A percentile compares a stretch with the other conserved stretches of the same genome.
Conservation (phyloP, 306 rosid genomes). For the Benincasa hispida region DNA sequence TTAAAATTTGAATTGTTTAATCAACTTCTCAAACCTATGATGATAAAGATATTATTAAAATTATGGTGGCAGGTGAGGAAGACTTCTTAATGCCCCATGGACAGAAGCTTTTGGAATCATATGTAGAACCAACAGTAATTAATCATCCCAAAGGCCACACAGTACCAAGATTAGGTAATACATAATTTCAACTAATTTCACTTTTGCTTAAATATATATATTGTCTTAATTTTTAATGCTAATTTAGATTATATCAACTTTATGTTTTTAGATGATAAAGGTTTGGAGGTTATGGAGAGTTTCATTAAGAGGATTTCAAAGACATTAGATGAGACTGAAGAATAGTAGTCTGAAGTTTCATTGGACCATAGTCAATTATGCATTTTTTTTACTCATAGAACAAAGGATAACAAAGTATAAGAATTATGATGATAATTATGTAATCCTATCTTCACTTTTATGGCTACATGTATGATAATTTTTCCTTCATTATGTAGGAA, state of each 20-base stretch:
- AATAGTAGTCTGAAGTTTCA: not conserved
- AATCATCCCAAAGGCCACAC: slow-evolving; percentile 85
- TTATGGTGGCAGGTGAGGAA: slow-evolving; percentile 39
- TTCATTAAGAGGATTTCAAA: not conserved
- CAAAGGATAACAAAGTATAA: not conserved
- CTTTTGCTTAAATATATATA: not conserved
- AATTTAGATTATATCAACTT: not conserved
- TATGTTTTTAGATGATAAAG: not conserved
- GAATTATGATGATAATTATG: not conserved
- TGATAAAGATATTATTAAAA: not conserved
- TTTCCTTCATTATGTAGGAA: not conserved
- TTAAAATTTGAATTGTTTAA: not conserved
- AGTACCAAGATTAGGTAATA: slow-evolving; percentile 54
- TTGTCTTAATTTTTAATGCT: not conserved
- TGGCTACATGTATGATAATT: not conserved
- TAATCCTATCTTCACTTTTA: not conserved
- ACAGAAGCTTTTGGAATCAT: slow-evolving; percentile 33
- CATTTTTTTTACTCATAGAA: not conserved
- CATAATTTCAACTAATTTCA: not conserved
- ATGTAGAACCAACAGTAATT: slow-evolving; percentile 40
- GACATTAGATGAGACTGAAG: not conserved
- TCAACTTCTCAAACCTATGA: not conserved
- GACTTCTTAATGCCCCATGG: slow-evolving; percentile 62
- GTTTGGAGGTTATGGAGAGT: not conserved
- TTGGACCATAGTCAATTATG: not conserved